These are phyloP conservation scores for Ceratobasidium sp. DNA, from an alignment of 1,284 basidiomycete genomes.

Conservation along the genomic window DNA sequence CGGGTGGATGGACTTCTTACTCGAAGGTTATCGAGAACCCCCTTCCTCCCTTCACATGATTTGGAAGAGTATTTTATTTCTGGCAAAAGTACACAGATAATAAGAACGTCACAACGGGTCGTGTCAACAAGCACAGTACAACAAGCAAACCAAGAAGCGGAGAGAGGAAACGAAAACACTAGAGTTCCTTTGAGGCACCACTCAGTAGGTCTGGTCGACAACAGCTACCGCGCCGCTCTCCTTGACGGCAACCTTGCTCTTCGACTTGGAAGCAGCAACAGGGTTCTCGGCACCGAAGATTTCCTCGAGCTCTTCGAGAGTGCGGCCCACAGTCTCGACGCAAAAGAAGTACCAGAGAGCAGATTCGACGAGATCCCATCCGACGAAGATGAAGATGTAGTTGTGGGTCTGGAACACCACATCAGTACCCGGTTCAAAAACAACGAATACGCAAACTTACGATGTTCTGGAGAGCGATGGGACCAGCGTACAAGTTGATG, in stretches of 20 bases:
- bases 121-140: constrained; percentile 12
- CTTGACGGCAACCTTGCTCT: constrained; percentile 49
- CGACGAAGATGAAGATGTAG: constrained; percentile 53
- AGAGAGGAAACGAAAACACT: constrained; percentile 5
- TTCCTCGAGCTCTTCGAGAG: constrained; percentile 55
- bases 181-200: neutral
- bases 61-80: neutral
- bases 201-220: constrained; percentile 43
- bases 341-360: constrained; percentile 54
- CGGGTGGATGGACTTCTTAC: neutral
- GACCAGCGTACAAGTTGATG: constrained; percentile 55
- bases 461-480: constrained; percentile 54
- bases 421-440: constrained; percentile 5
- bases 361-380: constrained; percentile 55
- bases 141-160: constrained; percentile 25
- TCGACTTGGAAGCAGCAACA: constrained; percentile 53
- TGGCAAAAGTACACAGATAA: constrained; percentile 14
- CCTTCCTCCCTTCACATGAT: neutral
- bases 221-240: constrained; percentile 46
- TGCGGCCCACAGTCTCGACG: constrained; percentile 55
- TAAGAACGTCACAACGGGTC: constrained; percentile 14
- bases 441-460: constrained; percentile 47
- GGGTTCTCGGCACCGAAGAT: constrained; percentile 55
- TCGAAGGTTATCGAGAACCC: neutral
- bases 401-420: constrained; percentile 23